A percentile compares a stretch with the other conserved stretches of the same genome.
phyloP scores from a whole-genome alignment of 2,329 filamentous ascomycete species.

The Epichloe gansuensis region DNA sequence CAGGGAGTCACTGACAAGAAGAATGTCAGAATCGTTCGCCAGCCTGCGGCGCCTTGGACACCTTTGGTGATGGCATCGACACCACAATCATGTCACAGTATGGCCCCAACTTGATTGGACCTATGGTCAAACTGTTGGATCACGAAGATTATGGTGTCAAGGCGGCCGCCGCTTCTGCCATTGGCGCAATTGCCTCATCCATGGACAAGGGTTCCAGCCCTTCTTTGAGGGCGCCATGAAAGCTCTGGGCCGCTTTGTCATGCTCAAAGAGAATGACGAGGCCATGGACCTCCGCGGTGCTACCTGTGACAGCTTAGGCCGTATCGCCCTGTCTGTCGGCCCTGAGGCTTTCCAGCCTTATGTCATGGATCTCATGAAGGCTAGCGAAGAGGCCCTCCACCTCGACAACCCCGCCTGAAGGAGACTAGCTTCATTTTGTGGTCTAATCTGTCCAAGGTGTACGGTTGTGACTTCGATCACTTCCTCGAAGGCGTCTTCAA shows the following conservation, averaged over 20 bases:
- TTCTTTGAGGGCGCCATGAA: constrained; percentile 89
- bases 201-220: constrained; percentile 74
- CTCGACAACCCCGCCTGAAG: constrained; percentile 79
- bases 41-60: constrained; percentile 85
- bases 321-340: constrained; percentile 82
- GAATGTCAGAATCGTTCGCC: constrained; percentile 72
- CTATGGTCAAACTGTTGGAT: constrained; percentile 71
- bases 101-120: constrained; percentile 68
- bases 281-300: constrained; percentile 82
- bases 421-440: constrained; percentile 97
- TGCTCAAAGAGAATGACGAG: constrained; percentile 78
- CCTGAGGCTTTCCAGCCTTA: constrained; percentile 80
- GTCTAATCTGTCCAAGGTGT: constrained; percentile 89
- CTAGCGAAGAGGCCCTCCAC: constrained; percentile 80
- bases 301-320: constrained; percentile 85
- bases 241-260: constrained; percentile 71
- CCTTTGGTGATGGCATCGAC: constrained; percentile 81
- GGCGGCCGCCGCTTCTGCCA: constrained; percentile 74
- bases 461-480: constrained; percentile 69
- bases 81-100: constrained; percentile 65
- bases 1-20: constrained; percentile 58
- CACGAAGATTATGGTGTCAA: constrained; percentile 85
- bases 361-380: constrained; percentile 78
- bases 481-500: constrained; percentile 70
- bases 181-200: constrained; percentile 81